Percentiles rank a stretch among this genome's conserved stretches.
phyloP scores from a whole-genome alignment of 495 filamentous ascomycete genomes.

The Wilcoxina mikolae region DNA sequence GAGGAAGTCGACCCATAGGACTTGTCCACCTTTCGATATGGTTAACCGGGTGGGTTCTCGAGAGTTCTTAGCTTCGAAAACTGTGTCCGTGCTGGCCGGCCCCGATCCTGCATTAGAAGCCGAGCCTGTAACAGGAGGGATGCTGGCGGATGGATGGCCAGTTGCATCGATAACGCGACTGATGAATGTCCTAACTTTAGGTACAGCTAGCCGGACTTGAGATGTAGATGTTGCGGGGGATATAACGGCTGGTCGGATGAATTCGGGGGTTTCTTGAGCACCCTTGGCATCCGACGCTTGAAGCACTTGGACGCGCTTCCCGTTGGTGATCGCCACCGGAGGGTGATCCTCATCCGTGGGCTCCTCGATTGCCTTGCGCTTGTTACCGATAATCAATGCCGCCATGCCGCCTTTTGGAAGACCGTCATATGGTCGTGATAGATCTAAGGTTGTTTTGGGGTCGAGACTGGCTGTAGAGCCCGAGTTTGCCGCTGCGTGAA shows the following conservation, averaged over 20 bases:
- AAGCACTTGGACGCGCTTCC: slow-evolving; percentile 37
- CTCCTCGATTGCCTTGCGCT: slow-evolving; percentile 61
- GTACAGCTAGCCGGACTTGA: slow-evolving; percentile 77
- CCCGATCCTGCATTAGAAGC: slow-evolving; percentile 35
- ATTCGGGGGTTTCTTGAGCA: slow-evolving; percentile 62
- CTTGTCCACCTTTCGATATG: slow-evolving; percentile 64
- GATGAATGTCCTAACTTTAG: slow-evolving; percentile 70
- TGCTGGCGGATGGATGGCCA: slow-evolving; percentile 25
- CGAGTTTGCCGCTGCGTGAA: slow-evolving; percentile 38
- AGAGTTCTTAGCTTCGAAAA: slow-evolving; percentile 64
- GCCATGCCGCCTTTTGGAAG: slow-evolving; percentile 79
- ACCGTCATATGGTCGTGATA: slow-evolving; percentile 89
- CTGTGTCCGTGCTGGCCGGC: slow-evolving; percentile 35
- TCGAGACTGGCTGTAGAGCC: slow-evolving; percentile 48
- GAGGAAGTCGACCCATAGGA: slow-evolving; percentile 86
- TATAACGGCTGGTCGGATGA: slow-evolving; percentile 70
- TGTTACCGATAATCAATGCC: slow-evolving; percentile 77
- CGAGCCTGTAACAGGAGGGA: slow-evolving; percentile 25
- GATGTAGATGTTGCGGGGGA: slow-evolving; percentile 67
- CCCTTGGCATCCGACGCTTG: slow-evolving; percentile 41
- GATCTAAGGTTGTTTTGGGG: slow-evolving; percentile 72
- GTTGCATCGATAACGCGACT: slow-evolving; percentile 45
- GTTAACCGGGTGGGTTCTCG: slow-evolving; percentile 67
- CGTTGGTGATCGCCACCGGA: slow-evolving; percentile 50
- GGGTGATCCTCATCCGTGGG: slow-evolving; percentile 53